Evolutionary conservation across 768 basidiomycete genomes (phyloP).

Genomic region (Neoboletus brunneissimus): DNA sequence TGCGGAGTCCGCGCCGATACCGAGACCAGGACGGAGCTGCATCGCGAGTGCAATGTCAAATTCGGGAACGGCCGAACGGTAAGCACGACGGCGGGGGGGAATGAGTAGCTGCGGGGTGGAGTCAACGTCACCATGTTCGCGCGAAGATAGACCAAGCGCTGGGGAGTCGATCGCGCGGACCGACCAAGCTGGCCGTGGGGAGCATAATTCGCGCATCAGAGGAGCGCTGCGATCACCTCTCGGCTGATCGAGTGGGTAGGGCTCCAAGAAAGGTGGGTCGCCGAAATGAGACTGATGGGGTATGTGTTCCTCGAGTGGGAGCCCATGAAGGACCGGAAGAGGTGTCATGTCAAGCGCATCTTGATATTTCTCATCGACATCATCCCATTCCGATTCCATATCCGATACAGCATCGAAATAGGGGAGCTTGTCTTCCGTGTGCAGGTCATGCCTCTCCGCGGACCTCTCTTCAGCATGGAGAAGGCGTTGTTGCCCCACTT

Average conservation of each 20-base stretch:
- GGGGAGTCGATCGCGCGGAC: slow-evolving; percentile 26
- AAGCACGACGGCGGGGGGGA: slow-evolving; percentile 24
- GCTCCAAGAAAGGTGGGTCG: slow-evolving; percentile 12
- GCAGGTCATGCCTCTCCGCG: neutral
- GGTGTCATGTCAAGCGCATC: slow-evolving; percentile 30
- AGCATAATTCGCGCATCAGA: slow-evolving; percentile 14
- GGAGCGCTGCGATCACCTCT: slow-evolving; percentile 8
- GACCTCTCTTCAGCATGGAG: slow-evolving; percentile 5
- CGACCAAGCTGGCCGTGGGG: slow-evolving; percentile 31
- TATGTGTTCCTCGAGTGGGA: slow-evolving; percentile 16
- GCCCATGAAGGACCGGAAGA: slow-evolving; percentile 16
- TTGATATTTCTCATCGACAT: slow-evolving; percentile 30
- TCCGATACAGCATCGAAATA: slow-evolving; percentile 17
- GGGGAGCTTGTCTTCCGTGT: slow-evolving; percentile 1
- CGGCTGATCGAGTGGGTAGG: slow-evolving; percentile 6
- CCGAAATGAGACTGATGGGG: slow-evolving; percentile 5
- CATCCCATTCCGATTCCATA: slow-evolving; percentile 25
- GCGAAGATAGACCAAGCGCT: slow-evolving; percentile 16
- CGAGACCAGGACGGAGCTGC: slow-evolving; percentile 73
- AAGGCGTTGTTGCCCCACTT: neutral
- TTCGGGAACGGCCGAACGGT: slow-evolving; percentile 44
- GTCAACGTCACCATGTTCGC: slow-evolving; percentile 2
- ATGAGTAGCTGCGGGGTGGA: slow-evolving; percentile 11
- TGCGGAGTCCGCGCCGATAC: slow-evolving; percentile 67
- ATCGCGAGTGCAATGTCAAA: slow-evolving; percentile 71